Base-by-base conservation (phyloP, 345 rosid genomes). In the Lepidium aucheri region DNA sequence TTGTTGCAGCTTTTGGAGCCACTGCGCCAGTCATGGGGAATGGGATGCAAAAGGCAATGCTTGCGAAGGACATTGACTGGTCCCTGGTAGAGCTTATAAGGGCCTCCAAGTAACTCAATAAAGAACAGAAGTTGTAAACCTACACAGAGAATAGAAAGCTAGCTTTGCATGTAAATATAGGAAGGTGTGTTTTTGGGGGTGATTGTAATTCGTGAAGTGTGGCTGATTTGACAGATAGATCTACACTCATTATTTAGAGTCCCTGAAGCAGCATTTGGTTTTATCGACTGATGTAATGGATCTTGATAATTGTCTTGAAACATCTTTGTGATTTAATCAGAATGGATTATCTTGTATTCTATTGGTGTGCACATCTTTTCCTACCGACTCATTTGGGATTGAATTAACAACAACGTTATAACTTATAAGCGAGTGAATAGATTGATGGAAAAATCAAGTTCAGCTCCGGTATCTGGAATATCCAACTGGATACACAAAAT, bases 41-140 rank as follows among this genome's bases (percentile, higher is more conserved):
- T 56, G 61, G 34, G 90, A 65, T 75, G 77, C 46, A 85, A 87
- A 76, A 81, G 79, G 70, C 85, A 74, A 40, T 81, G 96, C 82
- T 75, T 94, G 85, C 82, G 91, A 67, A 80, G 99, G 83, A 86
- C 99, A 35, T 70, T 79, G 76, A 75, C 97, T 0, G 95, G 96
- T 63, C 97, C 97, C 4, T 91, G 96, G 97, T 91, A 83, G 79
- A 67, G 67, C 53, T 53, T 58, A 53, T 57, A 8, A 26, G 13
- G 33, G 52, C 17, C 32, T 34, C 40, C 24, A 45, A 40, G 26
- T 46, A 60, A 67, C 46, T 68, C 59, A 53, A 30, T 39, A 53
- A 53, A 61, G 68, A 46, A 41, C 64, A 28, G 12, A 67, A 73
- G 56, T 53, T 74, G 39, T 45, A 68, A 64, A 45, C 53, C 56